Conservation (phyloP, 176 grass and related monocot species). For the Paspalum vaginatum region DNA sequence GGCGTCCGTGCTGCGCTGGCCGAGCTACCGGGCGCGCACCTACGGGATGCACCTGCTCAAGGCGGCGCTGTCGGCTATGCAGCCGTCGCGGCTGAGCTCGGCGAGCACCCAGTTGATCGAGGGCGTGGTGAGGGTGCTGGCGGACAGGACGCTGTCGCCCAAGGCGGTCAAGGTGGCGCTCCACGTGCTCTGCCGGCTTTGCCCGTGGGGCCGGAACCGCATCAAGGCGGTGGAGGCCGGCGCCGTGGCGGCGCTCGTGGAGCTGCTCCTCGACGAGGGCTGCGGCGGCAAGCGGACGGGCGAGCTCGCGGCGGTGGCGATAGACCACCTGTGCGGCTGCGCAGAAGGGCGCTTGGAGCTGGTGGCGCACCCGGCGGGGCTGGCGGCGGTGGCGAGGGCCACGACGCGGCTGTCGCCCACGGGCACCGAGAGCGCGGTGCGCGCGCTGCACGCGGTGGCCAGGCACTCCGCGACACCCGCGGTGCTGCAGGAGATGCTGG, state of each 20-base stretch:
- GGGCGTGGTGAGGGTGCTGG: conserved; percentile 45
- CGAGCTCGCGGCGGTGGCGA: conserved; percentile 54
- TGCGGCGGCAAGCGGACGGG: conserved; percentile 35
- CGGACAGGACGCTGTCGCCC: conserved; percentile 36
- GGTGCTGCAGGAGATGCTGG: conserved; percentile 84
- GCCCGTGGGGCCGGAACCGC: conserved; percentile 62
- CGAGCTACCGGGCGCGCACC: conserved; percentile 56
- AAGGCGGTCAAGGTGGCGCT: conserved; percentile 68
- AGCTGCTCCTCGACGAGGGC: conserved; percentile 55
- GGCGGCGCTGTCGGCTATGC: conserved; percentile 39
- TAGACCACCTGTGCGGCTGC: conserved; percentile 76
- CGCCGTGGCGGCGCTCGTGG: conserved; percentile 54
- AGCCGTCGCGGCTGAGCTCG: conserved; percentile 40
- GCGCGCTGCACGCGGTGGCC: conserved; percentile 62
- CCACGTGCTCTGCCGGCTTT: conserved; percentile 52
- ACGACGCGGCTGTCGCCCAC: conserved; percentile 52
- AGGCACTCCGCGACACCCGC: conserved; percentile 51
- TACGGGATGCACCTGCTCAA: conserved; percentile 59
- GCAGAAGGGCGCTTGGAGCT: conserved; percentile 73
- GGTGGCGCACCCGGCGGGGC: conserved; percentile 69
- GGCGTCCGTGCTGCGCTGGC: conserved; percentile 49
- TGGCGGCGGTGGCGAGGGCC: conserved; percentile 59
- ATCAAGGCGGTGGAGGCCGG: conserved; percentile 66
- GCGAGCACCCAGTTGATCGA: conserved; percentile 47
- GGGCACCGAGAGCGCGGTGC: conserved; percentile 60